These are phyloP conservation scores for Salix viminalis DNA, from an alignment of 345 rosid genomes.

Conservation along the genomic window DNA sequence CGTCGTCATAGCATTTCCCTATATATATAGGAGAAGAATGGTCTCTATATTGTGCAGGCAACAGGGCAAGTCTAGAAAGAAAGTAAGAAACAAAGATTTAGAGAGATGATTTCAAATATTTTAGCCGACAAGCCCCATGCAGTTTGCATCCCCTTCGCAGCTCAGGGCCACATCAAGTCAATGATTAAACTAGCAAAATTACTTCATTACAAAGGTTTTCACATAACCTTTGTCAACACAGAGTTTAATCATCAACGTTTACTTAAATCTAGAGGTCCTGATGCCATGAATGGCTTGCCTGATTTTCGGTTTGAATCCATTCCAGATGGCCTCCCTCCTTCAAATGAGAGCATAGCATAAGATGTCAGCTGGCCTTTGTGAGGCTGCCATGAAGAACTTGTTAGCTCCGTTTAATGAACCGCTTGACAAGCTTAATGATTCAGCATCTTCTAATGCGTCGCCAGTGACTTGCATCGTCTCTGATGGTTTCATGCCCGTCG, in stretches of 20 bases:
- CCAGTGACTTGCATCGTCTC: background rate
- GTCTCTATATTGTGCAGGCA: too few species aligned
- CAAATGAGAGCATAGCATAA: background rate
- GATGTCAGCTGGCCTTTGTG: background rate
- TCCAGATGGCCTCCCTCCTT: background rate
- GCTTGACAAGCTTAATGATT: background rate
- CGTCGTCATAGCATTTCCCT: too few species aligned
- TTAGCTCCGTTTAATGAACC: background rate
- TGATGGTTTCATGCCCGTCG: background rate
- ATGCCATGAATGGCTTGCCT: background rate
- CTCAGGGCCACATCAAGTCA: conserved; percentile 10
- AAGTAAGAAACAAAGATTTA: too few species aligned
- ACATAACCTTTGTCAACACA: conserved; percentile 8
- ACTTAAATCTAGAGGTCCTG: background rate
- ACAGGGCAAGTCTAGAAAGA: background rate
- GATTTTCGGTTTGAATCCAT: conserved; percentile 3
- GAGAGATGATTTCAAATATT: background rate
- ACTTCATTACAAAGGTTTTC: background rate
- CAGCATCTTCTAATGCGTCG: background rate
- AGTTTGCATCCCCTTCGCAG: background rate
- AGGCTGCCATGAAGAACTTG: background rate
- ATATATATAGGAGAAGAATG: too few species aligned
- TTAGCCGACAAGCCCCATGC: background rate
- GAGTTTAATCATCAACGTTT: background rate
- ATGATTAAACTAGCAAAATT: conserved; percentile 12